Evolutionary conservation across 2,329 filamentous ascomycete species (phyloP).

Genomic region (Penicillium psychrosexuale): DNA sequence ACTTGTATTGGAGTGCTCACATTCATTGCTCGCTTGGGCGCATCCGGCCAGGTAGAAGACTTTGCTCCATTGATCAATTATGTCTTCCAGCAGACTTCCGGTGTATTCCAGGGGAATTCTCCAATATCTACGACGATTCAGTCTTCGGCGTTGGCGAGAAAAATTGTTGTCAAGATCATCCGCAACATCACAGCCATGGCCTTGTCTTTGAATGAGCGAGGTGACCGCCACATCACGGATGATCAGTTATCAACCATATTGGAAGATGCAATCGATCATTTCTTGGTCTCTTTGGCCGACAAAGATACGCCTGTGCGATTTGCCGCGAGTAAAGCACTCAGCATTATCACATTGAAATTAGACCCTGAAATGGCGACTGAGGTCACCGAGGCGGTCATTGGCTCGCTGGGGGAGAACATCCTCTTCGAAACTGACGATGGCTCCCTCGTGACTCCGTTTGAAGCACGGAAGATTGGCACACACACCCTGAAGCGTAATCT

Average conservation of each 20-base stretch:
- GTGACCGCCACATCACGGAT: conserved; percentile 25
- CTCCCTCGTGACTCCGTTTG: conserved; percentile 36
- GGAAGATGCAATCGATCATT: conserved; percentile 76
- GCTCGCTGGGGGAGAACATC: conserved; percentile 62
- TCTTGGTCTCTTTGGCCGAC: conserved; percentile 76
- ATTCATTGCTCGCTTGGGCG: conserved; percentile 71
- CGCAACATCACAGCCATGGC: conserved; percentile 68
- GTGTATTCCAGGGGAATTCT: conserved; percentile 54
- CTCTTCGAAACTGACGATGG: conserved; percentile 51
- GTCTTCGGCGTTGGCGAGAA: conserved; percentile 75
- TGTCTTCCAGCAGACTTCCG: conserved; percentile 65
- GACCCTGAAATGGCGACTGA: conserved; percentile 77
- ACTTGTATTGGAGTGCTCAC: conserved; percentile 74
- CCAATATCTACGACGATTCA: conserved; percentile 54
- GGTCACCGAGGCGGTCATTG: conserved; percentile 81
- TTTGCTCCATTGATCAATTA: conserved; percentile 63
- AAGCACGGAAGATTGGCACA: conserved; percentile 32
- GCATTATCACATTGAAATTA: conserved; percentile 77
- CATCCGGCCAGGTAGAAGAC: conserved; percentile 69
- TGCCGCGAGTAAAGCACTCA: conserved; percentile 88
- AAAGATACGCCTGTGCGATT: conserved; percentile 88
- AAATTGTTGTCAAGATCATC: conserved; percentile 79
- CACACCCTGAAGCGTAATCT: conserved; percentile 55
- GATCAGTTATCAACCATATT: conserved; percentile 54
- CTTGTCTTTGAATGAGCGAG: conserved; percentile 51